Evolutionary conservation across 2,329 filamentous ascomycete genomes (phyloP).

Genomic region (Raffaelea albimanens): DNA sequence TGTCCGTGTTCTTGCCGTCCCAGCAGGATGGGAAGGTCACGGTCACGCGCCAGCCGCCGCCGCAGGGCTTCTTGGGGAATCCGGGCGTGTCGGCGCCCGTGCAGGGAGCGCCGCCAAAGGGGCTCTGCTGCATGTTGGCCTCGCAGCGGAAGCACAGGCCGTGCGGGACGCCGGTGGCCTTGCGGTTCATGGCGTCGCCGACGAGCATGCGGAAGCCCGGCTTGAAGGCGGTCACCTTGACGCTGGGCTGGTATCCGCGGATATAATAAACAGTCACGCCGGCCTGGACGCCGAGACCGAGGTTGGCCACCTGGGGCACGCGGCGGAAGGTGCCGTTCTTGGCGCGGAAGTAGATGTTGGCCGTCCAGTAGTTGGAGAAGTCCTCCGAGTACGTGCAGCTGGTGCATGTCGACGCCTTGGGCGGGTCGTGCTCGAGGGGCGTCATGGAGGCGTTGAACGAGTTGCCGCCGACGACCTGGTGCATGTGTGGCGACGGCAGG

Average conservation of each 20-base stretch:
- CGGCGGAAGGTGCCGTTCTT: constrained; percentile 21
- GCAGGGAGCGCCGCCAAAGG: constrained; percentile 18
- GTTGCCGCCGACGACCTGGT: constrained; percentile 29
- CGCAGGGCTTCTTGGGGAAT: constrained; percentile 26
- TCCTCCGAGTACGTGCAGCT: constrained; percentile 23
- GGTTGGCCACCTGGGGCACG: constrained; percentile 24
- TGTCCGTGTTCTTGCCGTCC: constrained; percentile 33
- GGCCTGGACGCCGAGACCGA: constrained; percentile 19
- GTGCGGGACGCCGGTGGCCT: constrained; percentile 10
- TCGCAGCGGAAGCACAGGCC: constrained; percentile 18
- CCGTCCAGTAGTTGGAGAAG: constrained; percentile 26
- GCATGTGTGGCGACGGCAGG: constrained; percentile 25
- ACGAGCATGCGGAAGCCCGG: constrained; percentile 16
- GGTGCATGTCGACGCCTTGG: constrained; percentile 14
- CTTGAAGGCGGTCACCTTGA: constrained; percentile 11
- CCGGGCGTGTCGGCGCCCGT: constrained; percentile 24
- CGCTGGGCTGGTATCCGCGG: constrained; percentile 8
- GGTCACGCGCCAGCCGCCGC: constrained; percentile 30
- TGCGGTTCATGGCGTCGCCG: constrained; percentile 13
- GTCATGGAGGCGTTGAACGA: constrained; percentile 29
- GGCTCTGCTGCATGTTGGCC: constrained; percentile 15
- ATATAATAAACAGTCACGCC: constrained; percentile 12
- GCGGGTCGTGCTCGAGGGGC: constrained; percentile 9
- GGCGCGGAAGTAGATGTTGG: constrained; percentile 19
- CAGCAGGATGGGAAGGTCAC: constrained; percentile 32